Conservation (phyloP, 352 stramenopile species). For the Peronospora farinosa region DNA sequence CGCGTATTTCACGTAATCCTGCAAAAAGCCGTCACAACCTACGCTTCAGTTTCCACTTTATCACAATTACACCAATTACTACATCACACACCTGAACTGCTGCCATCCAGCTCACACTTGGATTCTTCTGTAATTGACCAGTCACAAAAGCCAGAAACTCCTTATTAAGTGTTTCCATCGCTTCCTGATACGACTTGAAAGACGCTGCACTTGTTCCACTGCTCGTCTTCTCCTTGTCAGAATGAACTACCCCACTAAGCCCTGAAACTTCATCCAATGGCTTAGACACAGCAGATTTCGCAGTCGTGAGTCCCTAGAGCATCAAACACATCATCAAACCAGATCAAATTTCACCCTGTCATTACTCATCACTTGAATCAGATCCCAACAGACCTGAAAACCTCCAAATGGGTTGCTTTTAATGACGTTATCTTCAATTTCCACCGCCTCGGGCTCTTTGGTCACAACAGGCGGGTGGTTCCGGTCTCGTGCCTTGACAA, state of each 20-base stretch:
- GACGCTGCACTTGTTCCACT: slow-evolving; percentile 4
- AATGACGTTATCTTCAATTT: slow-evolving; percentile 4
- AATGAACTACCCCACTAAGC: slow-evolving; percentile 25
- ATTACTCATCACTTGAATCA: not conserved
- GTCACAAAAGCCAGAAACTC: slow-evolving; percentile 72
- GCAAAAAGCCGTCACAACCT: slow-evolving; percentile 9
- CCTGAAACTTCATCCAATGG: slow-evolving; percentile 36
- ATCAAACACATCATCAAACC: slow-evolving; percentile 5
- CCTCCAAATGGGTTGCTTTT: slow-evolving; percentile 41
- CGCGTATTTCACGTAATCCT: slow-evolving; percentile 77
- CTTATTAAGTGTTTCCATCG: slow-evolving; percentile 80
- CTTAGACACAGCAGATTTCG: slow-evolving; percentile 31
- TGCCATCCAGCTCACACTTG: slow-evolving; percentile 54
- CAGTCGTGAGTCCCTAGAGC: slow-evolving; percentile 28
- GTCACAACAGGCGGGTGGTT: slow-evolving; percentile 15
- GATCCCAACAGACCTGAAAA: slow-evolving; percentile 29
- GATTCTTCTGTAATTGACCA: slow-evolving; percentile 57
- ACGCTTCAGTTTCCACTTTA: slow-evolving; percentile 5
- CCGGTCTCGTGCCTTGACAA: slow-evolving; percentile 58
- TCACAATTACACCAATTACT: not conserved
- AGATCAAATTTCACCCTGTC: not conserved
- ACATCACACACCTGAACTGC: slow-evolving; percentile 41
- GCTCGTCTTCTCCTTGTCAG: slow-evolving; percentile 5
- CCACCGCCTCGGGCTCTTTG: slow-evolving; percentile 14
- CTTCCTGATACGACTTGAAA: slow-evolving; percentile 50